Evolutionary conservation across 805 yeast species (phyloP).

Genomic region (Cyberlindnera mrakii): DNA sequence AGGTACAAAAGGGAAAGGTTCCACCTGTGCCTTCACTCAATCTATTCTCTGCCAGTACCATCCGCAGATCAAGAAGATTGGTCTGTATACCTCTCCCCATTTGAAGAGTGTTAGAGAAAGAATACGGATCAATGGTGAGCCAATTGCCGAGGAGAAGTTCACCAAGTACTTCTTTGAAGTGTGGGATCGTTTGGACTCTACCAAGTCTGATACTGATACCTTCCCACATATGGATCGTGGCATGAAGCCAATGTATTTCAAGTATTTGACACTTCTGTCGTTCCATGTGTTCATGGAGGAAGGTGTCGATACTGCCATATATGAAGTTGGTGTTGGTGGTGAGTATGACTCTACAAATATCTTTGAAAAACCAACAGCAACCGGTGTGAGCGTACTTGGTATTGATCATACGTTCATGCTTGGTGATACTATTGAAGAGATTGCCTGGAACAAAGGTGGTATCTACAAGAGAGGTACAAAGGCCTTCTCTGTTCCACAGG

Average conservation of each 20-base stretch:
- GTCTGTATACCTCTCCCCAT: slow-evolving; percentile 96
- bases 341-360: slow-evolving; percentile 95
- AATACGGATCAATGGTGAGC: slow-evolving; percentile 79
- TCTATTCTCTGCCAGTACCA: slow-evolving; percentile 66
- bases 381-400: slow-evolving; percentile 84
- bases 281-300: slow-evolving; percentile 87
- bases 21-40: slow-evolving; percentile 91
- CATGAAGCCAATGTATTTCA: slow-evolving; percentile 87
- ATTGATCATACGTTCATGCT: slow-evolving; percentile 79
- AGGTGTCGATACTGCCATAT: slow-evolving; percentile 88
- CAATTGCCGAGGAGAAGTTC: slow-evolving; percentile 74
- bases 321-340: slow-evolving; percentile 98
- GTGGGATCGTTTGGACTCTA: slow-evolving; percentile 70
- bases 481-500: slow-evolving; percentile 62
- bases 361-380: slow-evolving; percentile 68
- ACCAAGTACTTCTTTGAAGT: slow-evolving; percentile 90
- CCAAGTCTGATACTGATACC: slow-evolving; percentile 45
- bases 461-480: slow-evolving; percentile 67
- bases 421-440: slow-evolving; percentile 81
- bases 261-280: slow-evolving; percentile 81
- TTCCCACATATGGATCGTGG: slow-evolving; percentile 74
- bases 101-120: slow-evolving; percentile 89
- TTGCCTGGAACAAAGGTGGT: slow-evolving; percentile 96
- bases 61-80: slow-evolving; percentile 52
- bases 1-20: slow-evolving; percentile 98